Evolutionary conservation across 2,329 filamentous ascomycete species (phyloP), one percentile per base, ranked within the genome.

Genomic region (Colletotrichum eleusines): DNA sequence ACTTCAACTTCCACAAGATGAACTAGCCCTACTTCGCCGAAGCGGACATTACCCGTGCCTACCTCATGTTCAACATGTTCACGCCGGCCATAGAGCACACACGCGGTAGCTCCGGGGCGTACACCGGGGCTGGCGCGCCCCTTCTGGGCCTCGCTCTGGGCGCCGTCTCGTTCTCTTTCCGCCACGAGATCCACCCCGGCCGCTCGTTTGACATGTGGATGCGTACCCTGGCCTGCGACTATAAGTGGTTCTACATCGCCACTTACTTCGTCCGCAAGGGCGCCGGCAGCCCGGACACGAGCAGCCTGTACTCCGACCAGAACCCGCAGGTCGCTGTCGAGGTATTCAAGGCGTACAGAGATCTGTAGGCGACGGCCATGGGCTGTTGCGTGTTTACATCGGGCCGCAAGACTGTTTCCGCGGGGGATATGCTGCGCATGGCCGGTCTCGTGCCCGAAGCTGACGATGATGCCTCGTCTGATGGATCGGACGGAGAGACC

Each of bases 1-100:
- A 93, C 78, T 92, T 92, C 82, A 93, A 93, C 80, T 76, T 92
- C 68, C 91, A 93, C 81, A 93, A 93, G 77, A 89, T 87, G 53
- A 93, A 93, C 80, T 88, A 84, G 73, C 92, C 91, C 2, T 93
- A 93, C 78, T 92, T 93, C 77, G 83, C 87, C 51, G 91, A 93
- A 76, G 85, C 92, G 72, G 91, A 93, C 76, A 87, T 92, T 70
- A 86, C 89, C 11, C 88, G 91, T 59, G 90, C 89, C 2, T 88
- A 91, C 63, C 84, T 91, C 9, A 86, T 92, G 57, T 89, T 86
- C 44, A 83, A 84, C 3, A 74, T 89, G 9, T 80, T 79, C 62
- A 74, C 76, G 18, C 73, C 75, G 14, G 78, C 76, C 14, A 77
- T 80, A 55, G 79, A 78, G 46, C 60, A 75, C 31, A 79, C 79